Conservation (phyloP, 805 yeast genomes). For the Jamesozyma hellenica region DNA sequence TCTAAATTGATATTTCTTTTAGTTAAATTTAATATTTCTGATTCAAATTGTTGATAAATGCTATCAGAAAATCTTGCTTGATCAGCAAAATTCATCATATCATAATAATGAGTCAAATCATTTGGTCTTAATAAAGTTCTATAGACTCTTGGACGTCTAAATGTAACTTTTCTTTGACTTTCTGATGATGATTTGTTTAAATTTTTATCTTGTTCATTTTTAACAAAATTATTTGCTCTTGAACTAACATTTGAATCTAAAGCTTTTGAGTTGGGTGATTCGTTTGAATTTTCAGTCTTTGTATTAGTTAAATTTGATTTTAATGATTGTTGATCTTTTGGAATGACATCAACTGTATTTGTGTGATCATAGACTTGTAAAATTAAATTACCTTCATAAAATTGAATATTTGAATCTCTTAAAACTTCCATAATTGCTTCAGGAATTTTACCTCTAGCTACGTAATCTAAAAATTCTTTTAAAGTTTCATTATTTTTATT, state of each 20-base stretch:
- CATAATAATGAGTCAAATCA: slow-evolving; percentile 72
- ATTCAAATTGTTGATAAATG: slow-evolving; percentile 70
- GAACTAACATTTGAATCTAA: neutral
- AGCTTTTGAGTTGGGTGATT: neutral
- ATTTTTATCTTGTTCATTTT: neutral
- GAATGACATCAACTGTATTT: slow-evolving; percentile 29
- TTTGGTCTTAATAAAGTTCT: slow-evolving; percentile 74
- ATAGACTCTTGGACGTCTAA: slow-evolving; percentile 57
- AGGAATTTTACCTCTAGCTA: slow-evolving; percentile 76
- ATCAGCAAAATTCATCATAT: slow-evolving; percentile 75
- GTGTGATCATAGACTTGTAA: slow-evolving; percentile 84
- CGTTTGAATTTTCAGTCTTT: no score
- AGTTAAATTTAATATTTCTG: slow-evolving; percentile 74
- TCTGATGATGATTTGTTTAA: no score
- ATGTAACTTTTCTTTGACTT: slow-evolving; percentile 3
- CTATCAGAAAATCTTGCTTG: slow-evolving; percentile 70
- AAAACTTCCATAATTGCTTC: slow-evolving; percentile 82
- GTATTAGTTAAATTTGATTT: no score
- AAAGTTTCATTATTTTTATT: slow-evolving; percentile 61
- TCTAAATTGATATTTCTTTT: slow-evolving; percentile 67
- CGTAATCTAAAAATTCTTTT: slow-evolving; percentile 68
- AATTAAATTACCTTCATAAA: slow-evolving; percentile 85
- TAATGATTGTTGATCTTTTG: slow-evolving; percentile 11
- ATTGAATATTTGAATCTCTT: slow-evolving; percentile 71
- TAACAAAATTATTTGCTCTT: neutral